These are phyloP conservation scores for Medicago ruthenica DNA, from an alignment of 306 rosid species.

Conservation along the genomic window DNA sequence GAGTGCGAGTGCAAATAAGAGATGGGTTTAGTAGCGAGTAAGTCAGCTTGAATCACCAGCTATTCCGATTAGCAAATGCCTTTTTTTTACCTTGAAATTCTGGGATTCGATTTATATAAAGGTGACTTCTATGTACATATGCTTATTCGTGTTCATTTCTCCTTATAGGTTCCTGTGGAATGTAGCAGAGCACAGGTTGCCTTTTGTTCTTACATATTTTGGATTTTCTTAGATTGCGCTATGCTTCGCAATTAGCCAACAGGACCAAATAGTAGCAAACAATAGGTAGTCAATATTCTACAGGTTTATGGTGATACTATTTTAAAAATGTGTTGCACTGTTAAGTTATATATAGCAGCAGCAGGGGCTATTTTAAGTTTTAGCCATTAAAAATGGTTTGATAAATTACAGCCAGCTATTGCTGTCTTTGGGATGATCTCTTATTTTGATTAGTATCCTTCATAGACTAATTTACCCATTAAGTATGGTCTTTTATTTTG, in stretches of 20 bases:
- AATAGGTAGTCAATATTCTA: conserved; percentile 32
- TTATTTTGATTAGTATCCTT: conserved; percentile 22
- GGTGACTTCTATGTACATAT: too few relatives aligned
- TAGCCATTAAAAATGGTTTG: conserved; percentile 19
- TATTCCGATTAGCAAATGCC: background rate
- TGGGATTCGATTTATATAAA: too few relatives aligned
- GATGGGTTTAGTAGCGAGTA: conserved; percentile 53
- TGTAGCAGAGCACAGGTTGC: too few relatives aligned
- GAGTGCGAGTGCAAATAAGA: conserved; percentile 53
- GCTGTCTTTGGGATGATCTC: conserved; percentile 26
- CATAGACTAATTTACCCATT: background rate
- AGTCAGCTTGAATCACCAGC: conserved; percentile 25
- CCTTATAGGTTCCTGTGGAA: too few relatives aligned
- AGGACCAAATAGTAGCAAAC: background rate
- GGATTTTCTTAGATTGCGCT: too few relatives aligned
- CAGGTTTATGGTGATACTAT: conserved; percentile 2
- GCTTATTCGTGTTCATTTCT: too few relatives aligned
- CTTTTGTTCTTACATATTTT: too few relatives aligned
- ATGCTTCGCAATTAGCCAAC: too few relatives aligned
- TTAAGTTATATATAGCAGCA: conserved; percentile 5
- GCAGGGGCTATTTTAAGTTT: background rate
- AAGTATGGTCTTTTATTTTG: background rate
- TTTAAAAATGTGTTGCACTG: background rate
- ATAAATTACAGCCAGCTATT: background rate
- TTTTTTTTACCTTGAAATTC: too few relatives aligned